Evolutionary conservation across 805 yeast genomes (phyloP).

Genomic region (Jamesozyma lodderae): DNA sequence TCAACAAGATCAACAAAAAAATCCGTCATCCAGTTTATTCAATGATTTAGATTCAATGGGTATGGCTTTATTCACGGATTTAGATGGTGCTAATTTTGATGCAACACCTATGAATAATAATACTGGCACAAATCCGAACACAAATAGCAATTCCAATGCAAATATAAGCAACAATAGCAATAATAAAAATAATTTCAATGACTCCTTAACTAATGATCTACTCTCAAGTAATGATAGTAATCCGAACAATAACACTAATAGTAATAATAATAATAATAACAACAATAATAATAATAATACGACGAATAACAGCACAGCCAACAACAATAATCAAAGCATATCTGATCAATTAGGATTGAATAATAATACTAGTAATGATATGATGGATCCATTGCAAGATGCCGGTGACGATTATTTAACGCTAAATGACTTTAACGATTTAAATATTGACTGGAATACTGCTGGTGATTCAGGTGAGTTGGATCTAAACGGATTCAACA

Average conservation of each 20-base stretch:
- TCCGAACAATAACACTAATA: background rate
- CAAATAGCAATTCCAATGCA: background rate
- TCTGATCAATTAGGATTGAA: background rate
- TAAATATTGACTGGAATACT: conserved; percentile 29
- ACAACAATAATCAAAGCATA: background rate
- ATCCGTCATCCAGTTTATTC: conserved; percentile 4
- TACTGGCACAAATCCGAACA: conserved; percentile 4
- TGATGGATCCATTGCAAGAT: conserved; percentile 10
- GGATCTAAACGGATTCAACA: conserved; percentile 23
- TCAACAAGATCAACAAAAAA: background rate
- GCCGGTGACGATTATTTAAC: conserved; percentile 28
- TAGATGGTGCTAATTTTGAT: conserved; percentile 23
- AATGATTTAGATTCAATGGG: conserved; percentile 24
- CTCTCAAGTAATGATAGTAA: conserved; percentile 5
- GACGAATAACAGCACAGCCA: background rate
- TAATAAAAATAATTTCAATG: conserved; percentile 2
- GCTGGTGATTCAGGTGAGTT: conserved; percentile 24
- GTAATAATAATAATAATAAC: background rate
- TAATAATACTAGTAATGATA: conserved; percentile 4
- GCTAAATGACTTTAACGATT: conserved; percentile 29
- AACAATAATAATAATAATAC: conserved; percentile 1
- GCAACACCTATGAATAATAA: conserved; percentile 3
- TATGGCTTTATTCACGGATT: conserved; percentile 25
- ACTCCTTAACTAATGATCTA: background rate
- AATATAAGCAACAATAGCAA: conserved; percentile 3